Conservation (phyloP, 495 filamentous ascomycete genomes). For the Trichoderma parareesei region DNA sequence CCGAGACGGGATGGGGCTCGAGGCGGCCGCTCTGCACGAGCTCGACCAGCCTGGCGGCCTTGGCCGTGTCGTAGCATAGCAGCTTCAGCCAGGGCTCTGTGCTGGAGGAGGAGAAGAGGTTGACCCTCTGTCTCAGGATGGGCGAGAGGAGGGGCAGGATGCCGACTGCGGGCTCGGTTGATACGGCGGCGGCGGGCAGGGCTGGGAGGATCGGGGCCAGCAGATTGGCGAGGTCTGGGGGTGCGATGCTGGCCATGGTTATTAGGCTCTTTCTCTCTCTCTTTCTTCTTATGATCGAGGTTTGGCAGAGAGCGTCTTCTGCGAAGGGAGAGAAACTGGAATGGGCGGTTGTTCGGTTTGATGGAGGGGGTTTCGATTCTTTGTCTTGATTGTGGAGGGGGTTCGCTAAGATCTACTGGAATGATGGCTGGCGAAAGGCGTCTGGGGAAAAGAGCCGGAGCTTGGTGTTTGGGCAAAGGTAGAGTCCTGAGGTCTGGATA, state of each 20-base stretch:
- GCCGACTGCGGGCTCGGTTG: slow-evolving; percentile 65
- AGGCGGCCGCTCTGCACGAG: slow-evolving; percentile 60
- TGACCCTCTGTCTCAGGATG: slow-evolving; percentile 81
- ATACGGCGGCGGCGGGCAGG: slow-evolving; percentile 75
- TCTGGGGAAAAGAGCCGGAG: neutral
- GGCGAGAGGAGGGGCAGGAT: slow-evolving; percentile 80
- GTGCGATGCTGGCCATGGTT: slow-evolving; percentile 2
- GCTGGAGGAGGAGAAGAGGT: slow-evolving; percentile 59
- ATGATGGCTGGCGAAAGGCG: neutral
- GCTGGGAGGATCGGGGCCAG: slow-evolving; percentile 73
- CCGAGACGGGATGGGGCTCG: slow-evolving; percentile 85
- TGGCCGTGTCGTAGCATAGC: slow-evolving; percentile 72
- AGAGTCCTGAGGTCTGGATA: slow-evolving; percentile 1
- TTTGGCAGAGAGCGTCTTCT: neutral
- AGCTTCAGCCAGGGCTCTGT: slow-evolving; percentile 78
- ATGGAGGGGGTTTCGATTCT: neutral
- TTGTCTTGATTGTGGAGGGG: too few species aligned
- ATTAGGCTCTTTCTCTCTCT: neutral
- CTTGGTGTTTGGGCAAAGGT: neutral
- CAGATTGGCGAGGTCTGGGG: slow-evolving; percentile 4
- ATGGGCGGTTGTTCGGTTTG: too few species aligned
- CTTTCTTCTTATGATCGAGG: too few species aligned
- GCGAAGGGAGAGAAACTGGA: neutral
- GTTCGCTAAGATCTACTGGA: too few species aligned
- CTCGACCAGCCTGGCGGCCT: slow-evolving; percentile 57